Evolutionary conservation across 371 early-diverging fungal species (phyloP).

Genomic region (Mucor velutinosus): DNA sequence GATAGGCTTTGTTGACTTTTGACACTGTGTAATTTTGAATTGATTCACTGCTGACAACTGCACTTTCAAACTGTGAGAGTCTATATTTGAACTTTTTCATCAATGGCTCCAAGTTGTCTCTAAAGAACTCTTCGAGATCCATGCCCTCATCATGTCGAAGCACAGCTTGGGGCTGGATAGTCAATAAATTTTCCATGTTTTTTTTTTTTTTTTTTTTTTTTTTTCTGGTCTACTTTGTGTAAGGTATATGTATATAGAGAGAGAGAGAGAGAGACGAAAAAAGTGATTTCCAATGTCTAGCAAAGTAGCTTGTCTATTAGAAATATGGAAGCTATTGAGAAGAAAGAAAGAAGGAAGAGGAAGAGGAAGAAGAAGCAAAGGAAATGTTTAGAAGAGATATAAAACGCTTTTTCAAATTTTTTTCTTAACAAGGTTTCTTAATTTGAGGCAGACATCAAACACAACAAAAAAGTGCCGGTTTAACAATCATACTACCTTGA

Average conservation of each 20-base stretch:
- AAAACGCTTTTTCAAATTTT: conserved; percentile 1
- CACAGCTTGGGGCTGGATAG: conserved; percentile 28
- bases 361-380: not conserved
- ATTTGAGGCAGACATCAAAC: conserved; percentile 4
- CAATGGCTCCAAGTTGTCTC: conserved; percentile 42
- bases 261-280: not conserved
- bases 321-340: not conserved
- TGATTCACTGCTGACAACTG: conserved; percentile 32
- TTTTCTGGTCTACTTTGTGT: not conserved
- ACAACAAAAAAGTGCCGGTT: conserved; percentile 13
- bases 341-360: not conserved
- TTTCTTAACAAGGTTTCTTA: not conserved
- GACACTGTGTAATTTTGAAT: conserved; percentile 33
- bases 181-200: conserved; percentile 47
- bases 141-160: conserved; percentile 36
- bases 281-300: not conserved
- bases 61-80: conserved; percentile 41
- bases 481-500: not conserved
- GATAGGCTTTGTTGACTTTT: conserved; percentile 40
- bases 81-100: conserved; percentile 47
- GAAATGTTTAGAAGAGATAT: not conserved
- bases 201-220: too few species aligned
- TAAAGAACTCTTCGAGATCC: conserved; percentile 48
- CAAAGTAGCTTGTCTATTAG: not conserved
- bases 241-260: not conserved